A percentile compares a stretch with the other conserved stretches of the same genome.
phyloP scores from a whole-genome alignment of 257 asterid genomes.

The Solanum lignicaule region DNA sequence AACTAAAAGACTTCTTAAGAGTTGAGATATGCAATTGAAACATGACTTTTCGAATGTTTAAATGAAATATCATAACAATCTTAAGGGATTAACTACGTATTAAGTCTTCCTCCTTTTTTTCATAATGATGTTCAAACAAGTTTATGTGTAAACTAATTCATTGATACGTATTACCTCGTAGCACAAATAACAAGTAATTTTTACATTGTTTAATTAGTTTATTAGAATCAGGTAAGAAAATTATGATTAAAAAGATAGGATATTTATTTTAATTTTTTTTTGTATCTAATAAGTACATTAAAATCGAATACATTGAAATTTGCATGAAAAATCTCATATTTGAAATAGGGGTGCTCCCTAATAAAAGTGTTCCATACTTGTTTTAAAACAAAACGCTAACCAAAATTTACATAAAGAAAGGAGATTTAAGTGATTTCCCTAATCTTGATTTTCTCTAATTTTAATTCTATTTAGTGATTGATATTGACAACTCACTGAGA shows the following conservation, averaged over 20 bases:
- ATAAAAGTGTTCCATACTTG: not conserved
- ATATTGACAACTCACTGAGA: not conserved
- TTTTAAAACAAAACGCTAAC: not conserved
- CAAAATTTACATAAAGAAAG: not conserved
- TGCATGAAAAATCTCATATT: not conserved
- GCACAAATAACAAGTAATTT: not conserved
- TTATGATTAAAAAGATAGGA: not conserved
- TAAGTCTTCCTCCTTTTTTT: not conserved
- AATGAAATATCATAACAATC: not conserved
- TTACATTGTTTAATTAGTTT: not conserved
- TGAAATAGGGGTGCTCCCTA: not conserved
- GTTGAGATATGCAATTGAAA: not conserved
- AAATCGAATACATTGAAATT: not conserved
- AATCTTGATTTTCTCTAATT: not conserved
- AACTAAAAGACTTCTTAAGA: not conserved
- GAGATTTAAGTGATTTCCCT: not conserved
- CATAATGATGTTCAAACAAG: not conserved
- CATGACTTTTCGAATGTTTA: not conserved
- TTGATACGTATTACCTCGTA: not conserved
- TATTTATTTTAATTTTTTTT: not conserved
- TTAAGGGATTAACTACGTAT: not conserved
- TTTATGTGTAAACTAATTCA: not conserved
- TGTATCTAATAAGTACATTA: not conserved
- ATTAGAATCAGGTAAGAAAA: not conserved
- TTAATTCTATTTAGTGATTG: not conserved